Evolutionary conservation across 1,139 yeast species (phyloP).

Genomic region (Hanseniaspora uvarum): DNA sequence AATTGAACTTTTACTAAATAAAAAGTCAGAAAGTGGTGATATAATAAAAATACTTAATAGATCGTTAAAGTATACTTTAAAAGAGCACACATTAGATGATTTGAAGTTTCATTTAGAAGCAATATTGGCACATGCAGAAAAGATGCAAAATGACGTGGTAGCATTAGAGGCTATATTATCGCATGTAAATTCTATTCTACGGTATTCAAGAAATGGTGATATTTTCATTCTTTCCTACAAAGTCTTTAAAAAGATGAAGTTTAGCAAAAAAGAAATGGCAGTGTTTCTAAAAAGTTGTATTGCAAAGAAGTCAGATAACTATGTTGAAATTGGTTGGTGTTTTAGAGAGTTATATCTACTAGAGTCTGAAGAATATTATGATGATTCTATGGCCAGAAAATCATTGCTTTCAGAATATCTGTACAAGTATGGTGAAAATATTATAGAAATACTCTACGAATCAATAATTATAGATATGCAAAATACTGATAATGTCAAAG

Average conservation of each 20-base stretch:
- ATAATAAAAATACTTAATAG: not conserved
- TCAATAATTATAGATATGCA: slow-evolving; percentile 4
- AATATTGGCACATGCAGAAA: not conserved
- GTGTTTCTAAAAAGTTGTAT: not conserved
- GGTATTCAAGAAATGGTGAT: not conserved
- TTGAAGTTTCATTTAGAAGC: slow-evolving; percentile 5
- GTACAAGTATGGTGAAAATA: not conserved
- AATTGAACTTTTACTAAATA: slow-evolving; percentile 17
- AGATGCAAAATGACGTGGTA: not conserved
- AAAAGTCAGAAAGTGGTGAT: not conserved
- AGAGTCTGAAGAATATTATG: not conserved
- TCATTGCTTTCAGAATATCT: not conserved
- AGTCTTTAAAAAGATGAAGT: not conserved
- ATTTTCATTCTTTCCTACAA: not conserved
- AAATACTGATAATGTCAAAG: not conserved
- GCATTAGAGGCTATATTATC: not conserved
- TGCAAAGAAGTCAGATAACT: not conserved
- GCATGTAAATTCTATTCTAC: slow-evolving; percentile 3
- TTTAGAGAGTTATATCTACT: slow-evolving; percentile 3
- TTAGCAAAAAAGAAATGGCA: not conserved
- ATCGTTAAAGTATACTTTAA: slow-evolving; percentile 3
- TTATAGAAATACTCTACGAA: slow-evolving; percentile 10
- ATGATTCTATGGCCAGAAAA: slow-evolving; percentile 4
- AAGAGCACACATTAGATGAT: not conserved
- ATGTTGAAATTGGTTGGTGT: not conserved